phyloP scores from a whole-genome alignment of 2,329 filamentous ascomycete species.

The Lecanicillium sp. region DNA sequence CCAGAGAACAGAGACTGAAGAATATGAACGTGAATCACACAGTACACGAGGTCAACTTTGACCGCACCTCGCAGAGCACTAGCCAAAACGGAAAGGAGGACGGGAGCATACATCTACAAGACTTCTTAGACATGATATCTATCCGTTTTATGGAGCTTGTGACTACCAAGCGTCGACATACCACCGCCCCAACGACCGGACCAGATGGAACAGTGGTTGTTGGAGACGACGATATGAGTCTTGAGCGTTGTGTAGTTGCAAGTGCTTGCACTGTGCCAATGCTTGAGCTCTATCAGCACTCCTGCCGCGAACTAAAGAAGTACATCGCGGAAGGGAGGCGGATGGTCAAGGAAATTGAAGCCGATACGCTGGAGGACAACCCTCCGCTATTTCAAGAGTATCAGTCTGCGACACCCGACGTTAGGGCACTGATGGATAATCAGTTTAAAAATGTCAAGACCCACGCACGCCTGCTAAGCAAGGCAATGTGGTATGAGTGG shows the following conservation, averaged over 20 bases:
- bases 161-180: slow-evolving; percentile 89
- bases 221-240: slow-evolving; percentile 43
- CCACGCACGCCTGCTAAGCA: slow-evolving; percentile 80
- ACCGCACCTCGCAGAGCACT: slow-evolving; percentile 24
- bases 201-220: slow-evolving; percentile 32
- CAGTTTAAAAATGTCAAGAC: slow-evolving; percentile 98
- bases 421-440: slow-evolving; percentile 83
- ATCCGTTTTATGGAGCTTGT: slow-evolving; percentile 98
- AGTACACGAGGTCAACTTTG: slow-evolving; percentile 33
- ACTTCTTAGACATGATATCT: slow-evolving; percentile 90
- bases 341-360: slow-evolving; percentile 85
- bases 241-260: slow-evolving; percentile 77
- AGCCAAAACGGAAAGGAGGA: slow-evolving; percentile 39
- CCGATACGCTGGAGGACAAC: slow-evolving; percentile 81
- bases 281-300: slow-evolving; percentile 91
- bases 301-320: slow-evolving; percentile 89
- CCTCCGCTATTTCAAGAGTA: slow-evolving; percentile 90
- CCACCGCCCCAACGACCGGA: slow-evolving; percentile 51
- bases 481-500: slow-evolving; percentile 98
- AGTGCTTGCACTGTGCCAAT: slow-evolving; percentile 88
- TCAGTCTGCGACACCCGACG: slow-evolving; percentile 71
- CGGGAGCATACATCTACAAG: slow-evolving; percentile 71
- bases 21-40: slow-evolving; percentile 41
- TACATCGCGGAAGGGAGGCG: slow-evolving; percentile 91
- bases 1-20: slow-evolving; percentile 45